These are phyloP conservation scores for Ligustrum vulgare DNA, from an alignment of 257 asterid genomes.

Conservation along the genomic window DNA sequence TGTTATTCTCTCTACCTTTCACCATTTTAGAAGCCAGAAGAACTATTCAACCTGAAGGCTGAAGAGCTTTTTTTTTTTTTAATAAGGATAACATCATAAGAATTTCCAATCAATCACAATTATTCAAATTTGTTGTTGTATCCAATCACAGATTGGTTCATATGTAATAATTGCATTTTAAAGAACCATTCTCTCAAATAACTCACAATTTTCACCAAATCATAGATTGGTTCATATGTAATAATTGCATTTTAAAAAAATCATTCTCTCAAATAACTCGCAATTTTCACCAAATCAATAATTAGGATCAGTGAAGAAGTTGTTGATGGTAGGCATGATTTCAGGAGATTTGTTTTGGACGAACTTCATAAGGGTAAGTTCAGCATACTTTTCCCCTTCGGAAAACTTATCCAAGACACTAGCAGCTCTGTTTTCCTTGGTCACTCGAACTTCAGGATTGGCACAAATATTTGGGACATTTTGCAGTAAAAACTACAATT, in stretches of 20 bases:
- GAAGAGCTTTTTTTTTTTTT: too few species aligned
- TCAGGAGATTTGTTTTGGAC: slow-evolving; percentile 64
- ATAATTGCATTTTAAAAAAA: slow-evolving; percentile 22
- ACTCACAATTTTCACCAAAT: background rate
- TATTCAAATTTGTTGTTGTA: too few species aligned
- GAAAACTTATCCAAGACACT: slow-evolving; percentile 69
- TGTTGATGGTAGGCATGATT: slow-evolving; percentile 71
- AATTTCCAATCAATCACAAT: too few species aligned
- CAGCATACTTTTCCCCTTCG: slow-evolving; percentile 70
- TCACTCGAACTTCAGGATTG: slow-evolving; percentile 42
- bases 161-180: slow-evolving; percentile 25
- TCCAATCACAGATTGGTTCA: background rate
- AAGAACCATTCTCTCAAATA: slow-evolving; percentile 4
- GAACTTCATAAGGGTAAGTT: slow-evolving; percentile 65
- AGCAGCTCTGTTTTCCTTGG: slow-evolving; percentile 76
- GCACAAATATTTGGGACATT: too few species aligned
- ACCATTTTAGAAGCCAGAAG: too few species aligned
- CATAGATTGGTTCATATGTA: background rate
- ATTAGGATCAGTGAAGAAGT: slow-evolving; percentile 63
- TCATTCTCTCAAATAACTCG: slow-evolving; percentile 6
- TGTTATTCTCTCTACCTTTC: too few species aligned
- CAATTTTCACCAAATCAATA: slow-evolving; percentile 24
- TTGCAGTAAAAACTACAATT: too few species aligned
- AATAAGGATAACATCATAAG: too few species aligned
- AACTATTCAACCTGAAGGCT: too few species aligned